Evolutionary conservation across 1,139 yeast species (phyloP).

Genomic region (Geotrichum restrictum): DNA sequence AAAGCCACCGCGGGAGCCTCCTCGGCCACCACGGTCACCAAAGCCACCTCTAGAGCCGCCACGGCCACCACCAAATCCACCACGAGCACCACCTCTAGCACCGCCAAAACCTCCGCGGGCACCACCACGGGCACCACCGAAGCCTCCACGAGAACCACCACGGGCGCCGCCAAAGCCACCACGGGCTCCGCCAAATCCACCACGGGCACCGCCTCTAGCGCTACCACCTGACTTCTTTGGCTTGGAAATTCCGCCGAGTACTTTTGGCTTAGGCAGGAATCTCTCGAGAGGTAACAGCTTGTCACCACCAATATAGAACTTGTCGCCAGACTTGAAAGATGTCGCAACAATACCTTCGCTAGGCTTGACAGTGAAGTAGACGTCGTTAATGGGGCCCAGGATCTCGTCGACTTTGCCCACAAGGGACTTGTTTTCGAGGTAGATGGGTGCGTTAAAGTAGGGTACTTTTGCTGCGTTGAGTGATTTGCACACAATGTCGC

Average conservation of each 20-base stretch:
- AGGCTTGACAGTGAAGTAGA: slow-evolving; percentile 91
- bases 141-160: slow-evolving; percentile 47
- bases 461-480: slow-evolving; percentile 84
- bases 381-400: slow-evolving; percentile 95
- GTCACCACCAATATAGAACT: slow-evolving; percentile 92
- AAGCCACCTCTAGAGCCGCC: slow-evolving; percentile 21
- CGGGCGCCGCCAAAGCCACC: slow-evolving; percentile 45
- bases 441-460: slow-evolving; percentile 97
- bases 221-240: slow-evolving; percentile 56
- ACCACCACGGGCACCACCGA: slow-evolving; percentile 22
- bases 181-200: slow-evolving; percentile 44
- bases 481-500: slow-evolving; percentile 94
- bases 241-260: slow-evolving; percentile 62
- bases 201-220: slow-evolving; percentile 45
- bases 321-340: slow-evolving; percentile 92
- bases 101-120: slow-evolving; percentile 27
- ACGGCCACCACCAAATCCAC: slow-evolving; percentile 25
- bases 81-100: slow-evolving; percentile 27
- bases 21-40: background rate
- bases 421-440: slow-evolving; percentile 84
- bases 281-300: slow-evolving; percentile 92
- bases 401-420: slow-evolving; percentile 98
- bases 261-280: slow-evolving; percentile 89
- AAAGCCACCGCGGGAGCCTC: background rate
- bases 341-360: slow-evolving; percentile 92